Conservation (phyloP, 2,329 filamentous ascomycete genomes). For the Colletotrichum sp. region DNA sequence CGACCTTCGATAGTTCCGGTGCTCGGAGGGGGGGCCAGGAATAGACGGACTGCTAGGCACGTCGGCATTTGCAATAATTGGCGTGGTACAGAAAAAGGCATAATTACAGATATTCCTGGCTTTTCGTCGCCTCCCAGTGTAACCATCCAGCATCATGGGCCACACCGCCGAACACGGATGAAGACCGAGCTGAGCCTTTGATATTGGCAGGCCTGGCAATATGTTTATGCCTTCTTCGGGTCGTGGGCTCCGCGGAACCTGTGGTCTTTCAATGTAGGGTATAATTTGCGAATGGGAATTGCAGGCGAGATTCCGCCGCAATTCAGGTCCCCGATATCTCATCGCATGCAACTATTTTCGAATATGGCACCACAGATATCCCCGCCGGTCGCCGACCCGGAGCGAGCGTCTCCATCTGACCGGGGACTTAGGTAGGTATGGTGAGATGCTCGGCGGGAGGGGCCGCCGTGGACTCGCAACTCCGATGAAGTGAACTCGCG, state of each 20-base stretch:
- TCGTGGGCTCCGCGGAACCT: background rate
- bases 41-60: background rate
- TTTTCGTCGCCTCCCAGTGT: background rate
- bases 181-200: background rate
- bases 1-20: background rate
- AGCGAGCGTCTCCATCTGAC: background rate
- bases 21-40: background rate
- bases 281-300: background rate
- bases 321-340: background rate
- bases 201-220: background rate
- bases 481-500: background rate
- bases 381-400: background rate
- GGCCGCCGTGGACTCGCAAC: conserved; percentile 1
- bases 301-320: background rate
- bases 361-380: background rate
- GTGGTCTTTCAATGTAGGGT: background rate
- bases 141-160: background rate
- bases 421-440: background rate
- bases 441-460: background rate
- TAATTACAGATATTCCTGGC: background rate
- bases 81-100: background rate
- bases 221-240: background rate
- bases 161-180: background rate
- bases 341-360: background rate
- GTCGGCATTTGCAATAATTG: background rate